Evolutionary conservation across 768 basidiomycete genomes (phyloP).

Genomic region (Mycena vitilis): DNA sequence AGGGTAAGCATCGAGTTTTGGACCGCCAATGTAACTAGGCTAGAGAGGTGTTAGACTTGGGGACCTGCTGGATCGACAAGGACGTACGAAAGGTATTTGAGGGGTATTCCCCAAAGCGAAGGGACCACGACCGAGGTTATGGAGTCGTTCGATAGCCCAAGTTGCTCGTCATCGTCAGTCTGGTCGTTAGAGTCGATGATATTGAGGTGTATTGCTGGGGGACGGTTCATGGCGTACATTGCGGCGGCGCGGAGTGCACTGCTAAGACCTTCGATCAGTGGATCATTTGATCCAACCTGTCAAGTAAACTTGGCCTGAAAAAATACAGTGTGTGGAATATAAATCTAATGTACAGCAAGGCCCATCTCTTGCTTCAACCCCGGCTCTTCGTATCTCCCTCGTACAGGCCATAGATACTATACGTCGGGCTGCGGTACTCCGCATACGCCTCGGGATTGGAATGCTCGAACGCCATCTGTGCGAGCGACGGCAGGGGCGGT

Average conservation of each 20-base stretch:
- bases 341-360: conserved; percentile 3
- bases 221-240: conserved; percentile 38
- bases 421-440: conserved; percentile 83
- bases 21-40: conserved; percentile 85
- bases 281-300: conserved; percentile 23
- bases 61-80: not conserved
- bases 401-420: conserved; percentile 84
- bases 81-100: conserved; percentile 86
- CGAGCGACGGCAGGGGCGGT: conserved; percentile 75
- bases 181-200: conserved; percentile 44
- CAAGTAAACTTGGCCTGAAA: no score
- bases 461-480: conserved; percentile 82
- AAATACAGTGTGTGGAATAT: conserved; percentile 1
- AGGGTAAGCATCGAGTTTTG: conserved; percentile 93
- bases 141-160: conserved; percentile 51
- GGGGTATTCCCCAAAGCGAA: conserved; percentile 73
- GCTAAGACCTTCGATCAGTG: not conserved
- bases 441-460: conserved; percentile 69
- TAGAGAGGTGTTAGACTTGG: conserved; percentile 41
- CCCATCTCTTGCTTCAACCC: conserved; percentile 26
- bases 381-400: conserved; percentile 68
- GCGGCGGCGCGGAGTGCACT: not conserved
- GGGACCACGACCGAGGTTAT: conserved; percentile 55
- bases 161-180: conserved; percentile 50
- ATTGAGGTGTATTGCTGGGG: conserved; percentile 44